Percentiles rank a stretch among this genome's conserved stretches.
Evolutionary conservation across 192 early-diverging fungal genomes (phyloP).

Genomic region (Anaeromyces robustus): DNA sequence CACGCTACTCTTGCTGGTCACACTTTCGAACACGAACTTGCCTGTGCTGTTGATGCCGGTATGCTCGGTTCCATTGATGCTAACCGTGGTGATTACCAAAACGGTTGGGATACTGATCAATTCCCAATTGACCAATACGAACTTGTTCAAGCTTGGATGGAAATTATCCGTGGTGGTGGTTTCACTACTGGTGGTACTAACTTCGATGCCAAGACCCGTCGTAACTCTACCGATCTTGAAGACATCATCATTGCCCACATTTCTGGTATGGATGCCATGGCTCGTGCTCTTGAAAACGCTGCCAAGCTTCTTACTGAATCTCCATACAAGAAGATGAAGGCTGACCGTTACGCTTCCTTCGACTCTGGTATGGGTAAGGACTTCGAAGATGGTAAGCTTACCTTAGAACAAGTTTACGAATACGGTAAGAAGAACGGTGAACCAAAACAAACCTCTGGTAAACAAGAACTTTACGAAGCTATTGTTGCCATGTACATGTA

Average conservation of each 20-base stretch:
- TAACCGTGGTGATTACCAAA: slow-evolving; percentile 16
- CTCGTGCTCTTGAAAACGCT: too few relatives aligned
- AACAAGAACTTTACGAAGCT: too few relatives aligned
- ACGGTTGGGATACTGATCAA: slow-evolving; percentile 24
- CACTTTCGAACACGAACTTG: slow-evolving; percentile 14
- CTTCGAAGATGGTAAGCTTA: too few relatives aligned
- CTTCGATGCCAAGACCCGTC: slow-evolving; percentile 23
- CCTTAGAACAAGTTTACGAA: too few relatives aligned
- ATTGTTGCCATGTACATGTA: too few relatives aligned
- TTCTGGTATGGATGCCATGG: too few relatives aligned
- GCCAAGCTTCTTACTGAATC: too few relatives aligned
- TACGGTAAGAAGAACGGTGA: too few relatives aligned
- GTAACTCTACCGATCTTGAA: slow-evolving; percentile 17
- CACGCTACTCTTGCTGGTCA: slow-evolving; percentile 20
- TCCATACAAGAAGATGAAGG: too few relatives aligned
- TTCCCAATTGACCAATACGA: slow-evolving; percentile 17
- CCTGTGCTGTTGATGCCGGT: not conserved
- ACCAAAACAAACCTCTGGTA: too few relatives aligned
- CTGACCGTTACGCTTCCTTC: too few relatives aligned
- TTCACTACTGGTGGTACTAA: slow-evolving; percentile 19
- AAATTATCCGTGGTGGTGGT: slow-evolving; percentile 12
- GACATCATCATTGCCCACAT: not conserved
- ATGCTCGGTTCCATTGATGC: slow-evolving; percentile 13
- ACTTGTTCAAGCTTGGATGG: slow-evolving; percentile 15
- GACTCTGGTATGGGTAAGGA: too few relatives aligned